Base-by-base conservation (phyloP, 108 stramenopile genomes). In the Cyclotella choctawhatcheeana region DNA sequence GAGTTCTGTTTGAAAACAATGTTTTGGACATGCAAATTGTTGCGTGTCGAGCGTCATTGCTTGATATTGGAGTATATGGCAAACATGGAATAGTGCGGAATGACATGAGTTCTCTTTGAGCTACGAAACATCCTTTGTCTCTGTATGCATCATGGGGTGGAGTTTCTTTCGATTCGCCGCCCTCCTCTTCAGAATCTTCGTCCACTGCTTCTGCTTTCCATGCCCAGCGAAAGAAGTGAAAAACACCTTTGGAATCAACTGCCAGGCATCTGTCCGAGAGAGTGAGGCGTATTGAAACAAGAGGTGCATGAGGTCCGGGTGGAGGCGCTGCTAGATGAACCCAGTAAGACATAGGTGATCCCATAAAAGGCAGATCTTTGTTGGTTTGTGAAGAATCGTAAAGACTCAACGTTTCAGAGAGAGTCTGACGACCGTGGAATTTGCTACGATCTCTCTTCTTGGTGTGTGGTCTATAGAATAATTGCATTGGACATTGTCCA, bases 401-500 rank as follows among this genome's bases (percentile, higher is more conserved):
- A 20, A 75, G 47, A 40, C 67, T 35, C 27, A 69, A 69, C 10
- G 51, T 14, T 69, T 70, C 78, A 24, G 79, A 83, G 27, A 76
- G 66, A 17, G 75, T 83, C 62, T 76, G 74, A 27, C 68, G 75
- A 22, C 67, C 50, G 45, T 69, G 58, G 45, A 26, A 58, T 30
- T 64, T 52, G 7, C 31, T 58, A 20, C 79, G 79, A 20, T 48
- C 56, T 61, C 58, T 52, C 44, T 80, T 80, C 37, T 62, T 75
- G 1, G 55, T 60, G 44, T 83, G 79, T n/a, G 60, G 69, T 40
- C 79, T 70, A 52, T 76, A 72, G 47, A 81, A 81, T 32, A 76
- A 67, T 67, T 98, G 98, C 90, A 92, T 92, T 0, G 99, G 99
- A 18, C 97, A 97, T 69, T 99, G 98, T 37, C 99, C 99, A 74